Base-by-base conservation (phyloP, 2,329 filamentous ascomycete species). In the Didymella lethalis region DNA sequence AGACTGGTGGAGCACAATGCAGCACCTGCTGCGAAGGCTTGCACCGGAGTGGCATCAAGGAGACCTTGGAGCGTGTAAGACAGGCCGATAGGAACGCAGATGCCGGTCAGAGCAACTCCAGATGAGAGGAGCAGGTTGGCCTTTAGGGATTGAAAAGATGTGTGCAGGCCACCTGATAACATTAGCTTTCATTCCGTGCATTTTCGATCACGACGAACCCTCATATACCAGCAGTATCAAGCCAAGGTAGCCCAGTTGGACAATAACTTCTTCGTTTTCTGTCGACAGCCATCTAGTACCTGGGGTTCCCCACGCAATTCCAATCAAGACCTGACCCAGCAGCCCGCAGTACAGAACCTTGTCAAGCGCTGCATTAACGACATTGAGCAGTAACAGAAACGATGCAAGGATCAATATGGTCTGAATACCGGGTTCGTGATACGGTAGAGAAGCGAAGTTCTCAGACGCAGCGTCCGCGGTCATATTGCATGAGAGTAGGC, bases 1-100 rank as follows among this genome's bases (percentile, higher is more conserved):
- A 93, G 79, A 55, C 87, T 90, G 0, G 90, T 94, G 1, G 89
- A 89, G 66, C 88, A 91, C 0, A 93, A 78, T 0, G 90, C 87
- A 2, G 90, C 89, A 8, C 90, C 90, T 0, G 90, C 87, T 1
- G 89, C 85, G 68, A 93, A 94, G 0, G 85, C 84, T 69, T 92
- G 87, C 0, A 90, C 66, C 0, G 79, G 75, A 0, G 81, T 82
- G 0, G 86, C 83, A 16, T 79, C 71, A 1, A 83, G 74, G 3
- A 90, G 71, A 0, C 76, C 72, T 12, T 76, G 78, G 0, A 91
- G 80, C 1, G 83, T 68, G 64, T 90, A 93, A 0, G 89, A 91
- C 0, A 92, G 73, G 0, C 76, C 86, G 31, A 93, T 88, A 0
- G 90, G 90, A 0, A 84, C 61, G 0, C 77, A 64, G 23, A 93